Evolutionary conservation across 257 asterid species (phyloP).

Genomic region (Capsicum chinense): DNA sequence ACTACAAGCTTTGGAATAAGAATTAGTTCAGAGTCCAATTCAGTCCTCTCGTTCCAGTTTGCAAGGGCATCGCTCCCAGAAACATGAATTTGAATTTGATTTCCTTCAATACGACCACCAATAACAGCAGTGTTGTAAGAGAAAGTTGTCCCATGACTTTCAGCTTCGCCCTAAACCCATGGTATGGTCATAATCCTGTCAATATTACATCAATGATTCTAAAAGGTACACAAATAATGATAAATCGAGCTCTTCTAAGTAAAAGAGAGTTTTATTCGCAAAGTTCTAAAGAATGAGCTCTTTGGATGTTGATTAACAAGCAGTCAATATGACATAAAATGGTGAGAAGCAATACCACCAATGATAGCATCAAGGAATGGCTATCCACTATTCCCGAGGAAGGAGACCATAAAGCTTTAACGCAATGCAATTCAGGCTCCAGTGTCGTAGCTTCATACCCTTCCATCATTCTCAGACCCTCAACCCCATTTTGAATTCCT

Average conservation of each 20-base stretch:
- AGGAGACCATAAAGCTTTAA: conserved; percentile 74
- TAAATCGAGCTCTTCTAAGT: neutral
- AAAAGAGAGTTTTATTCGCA: neutral
- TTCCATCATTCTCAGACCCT: conserved; percentile 65
- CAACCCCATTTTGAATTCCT: conserved; percentile 76
- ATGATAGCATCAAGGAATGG: conserved; percentile 76
- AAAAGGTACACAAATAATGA: conserved; percentile 30
- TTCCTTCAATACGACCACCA: conserved; percentile 64
- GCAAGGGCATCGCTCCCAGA: conserved; percentile 56
- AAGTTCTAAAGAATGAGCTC: conserved; percentile 6
- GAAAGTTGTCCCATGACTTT: conserved; percentile 67
- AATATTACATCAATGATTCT: conserved; percentile 49
- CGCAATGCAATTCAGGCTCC: conserved; percentile 75
- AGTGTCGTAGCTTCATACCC: conserved; percentile 59
- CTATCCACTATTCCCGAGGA: conserved; percentile 74
- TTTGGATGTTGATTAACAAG: neutral
- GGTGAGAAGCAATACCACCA: conserved; percentile 55
- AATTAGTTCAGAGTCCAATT: conserved; percentile 60
- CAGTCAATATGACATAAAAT: neutral
- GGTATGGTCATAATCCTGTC: conserved; percentile 55
- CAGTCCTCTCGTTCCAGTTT: conserved; percentile 47
- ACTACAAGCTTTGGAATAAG: conserved; percentile 72
- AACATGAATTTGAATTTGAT: conserved; percentile 55
- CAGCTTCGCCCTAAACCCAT: conserved; percentile 88
- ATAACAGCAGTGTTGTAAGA: conserved; percentile 67